phyloP scores from a whole-genome alignment of 139 green algal species.

The Volvox reticuliferus region DNA sequence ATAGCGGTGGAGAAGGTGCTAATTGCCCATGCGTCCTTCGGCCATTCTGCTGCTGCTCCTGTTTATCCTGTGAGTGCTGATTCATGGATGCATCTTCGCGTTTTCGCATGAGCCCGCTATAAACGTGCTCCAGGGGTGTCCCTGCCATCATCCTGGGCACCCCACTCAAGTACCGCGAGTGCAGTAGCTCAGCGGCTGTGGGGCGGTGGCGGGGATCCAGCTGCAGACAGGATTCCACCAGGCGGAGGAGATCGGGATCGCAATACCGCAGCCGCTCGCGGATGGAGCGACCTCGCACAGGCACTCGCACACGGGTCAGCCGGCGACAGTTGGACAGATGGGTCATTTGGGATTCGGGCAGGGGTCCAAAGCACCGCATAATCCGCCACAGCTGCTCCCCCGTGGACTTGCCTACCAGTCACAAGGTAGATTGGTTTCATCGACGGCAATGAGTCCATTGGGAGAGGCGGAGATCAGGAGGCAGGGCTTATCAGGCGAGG shows the following conservation, averaged over 20 bases:
- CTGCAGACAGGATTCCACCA: constrained; percentile 35
- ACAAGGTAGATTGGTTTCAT: not conserved
- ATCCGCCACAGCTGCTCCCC: constrained; percentile 84
- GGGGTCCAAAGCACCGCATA: constrained; percentile 65
- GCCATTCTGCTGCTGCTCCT: not conserved
- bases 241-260: constrained; percentile 2
- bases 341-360: constrained; percentile 54
- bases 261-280: not conserved
- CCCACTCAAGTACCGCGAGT: constrained; percentile 20
- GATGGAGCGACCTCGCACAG: not conserved
- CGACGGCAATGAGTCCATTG: no score
- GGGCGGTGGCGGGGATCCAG: not conserved
- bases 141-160: constrained; percentile 19
- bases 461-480: no score
- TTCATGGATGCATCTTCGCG: not conserved
- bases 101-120: not conserved
- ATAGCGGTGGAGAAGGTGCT: not conserved
- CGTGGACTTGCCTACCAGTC: constrained; percentile 55
- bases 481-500: no score
- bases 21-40: not conserved
- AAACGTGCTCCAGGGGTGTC: not conserved
- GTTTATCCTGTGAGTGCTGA: not conserved
- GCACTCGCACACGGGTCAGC: not conserved
- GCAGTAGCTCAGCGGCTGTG: constrained; percentile 31
- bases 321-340: constrained; percentile 38